These are phyloP conservation scores for Anthoceros angustus DNA, from an alignment of 225 moss, liverwort and hornwort genomes.

Conservation along the genomic window DNA sequence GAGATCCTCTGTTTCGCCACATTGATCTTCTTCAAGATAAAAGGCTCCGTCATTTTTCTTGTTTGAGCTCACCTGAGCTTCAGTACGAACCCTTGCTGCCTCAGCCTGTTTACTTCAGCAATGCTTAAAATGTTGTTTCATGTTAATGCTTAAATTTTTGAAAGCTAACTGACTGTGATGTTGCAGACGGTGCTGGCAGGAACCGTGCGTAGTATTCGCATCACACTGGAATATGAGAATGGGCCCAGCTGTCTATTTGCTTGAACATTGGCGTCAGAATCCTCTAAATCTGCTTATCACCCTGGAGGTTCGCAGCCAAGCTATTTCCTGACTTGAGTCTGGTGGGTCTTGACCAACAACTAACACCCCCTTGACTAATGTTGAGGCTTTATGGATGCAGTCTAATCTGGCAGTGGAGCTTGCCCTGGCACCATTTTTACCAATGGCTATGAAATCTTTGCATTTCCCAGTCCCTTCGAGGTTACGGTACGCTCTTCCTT, in stretches of 20 bases:
- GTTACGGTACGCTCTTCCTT: conserved; percentile 30
- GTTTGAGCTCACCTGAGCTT: conserved; percentile 37
- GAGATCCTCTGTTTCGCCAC: conserved; percentile 73
- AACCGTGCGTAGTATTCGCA: conserved; percentile 89
- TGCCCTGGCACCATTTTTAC: conserved; percentile 56
- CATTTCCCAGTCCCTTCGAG: conserved; percentile 35
- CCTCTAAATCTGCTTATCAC: conserved; percentile 58
- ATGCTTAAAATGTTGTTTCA: background rate
- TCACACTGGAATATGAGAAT: conserved; percentile 67
- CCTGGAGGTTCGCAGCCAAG: conserved; percentile 42
- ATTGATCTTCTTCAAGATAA: conserved; percentile 61
- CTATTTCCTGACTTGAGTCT: conserved; percentile 6
- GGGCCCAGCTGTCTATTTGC: conserved; percentile 64
- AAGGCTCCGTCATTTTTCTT: conserved; percentile 38
- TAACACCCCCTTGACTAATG: background rate
- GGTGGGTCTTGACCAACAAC: background rate
- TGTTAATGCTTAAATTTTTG: background rate
- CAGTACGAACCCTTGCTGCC: conserved; percentile 33
- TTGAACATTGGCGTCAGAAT: conserved; percentile 69
- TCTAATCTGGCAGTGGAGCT: conserved; percentile 32
- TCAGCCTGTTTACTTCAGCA: background rate
- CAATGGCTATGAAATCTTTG: conserved; percentile 59
- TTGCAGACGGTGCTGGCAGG: conserved; percentile 69
- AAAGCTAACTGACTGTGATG: conserved; percentile 2
- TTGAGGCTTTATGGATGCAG: conserved; percentile 22